Conservation (phyloP, 129 eudicot genomes). For the Deinandra increscens region DNA sequence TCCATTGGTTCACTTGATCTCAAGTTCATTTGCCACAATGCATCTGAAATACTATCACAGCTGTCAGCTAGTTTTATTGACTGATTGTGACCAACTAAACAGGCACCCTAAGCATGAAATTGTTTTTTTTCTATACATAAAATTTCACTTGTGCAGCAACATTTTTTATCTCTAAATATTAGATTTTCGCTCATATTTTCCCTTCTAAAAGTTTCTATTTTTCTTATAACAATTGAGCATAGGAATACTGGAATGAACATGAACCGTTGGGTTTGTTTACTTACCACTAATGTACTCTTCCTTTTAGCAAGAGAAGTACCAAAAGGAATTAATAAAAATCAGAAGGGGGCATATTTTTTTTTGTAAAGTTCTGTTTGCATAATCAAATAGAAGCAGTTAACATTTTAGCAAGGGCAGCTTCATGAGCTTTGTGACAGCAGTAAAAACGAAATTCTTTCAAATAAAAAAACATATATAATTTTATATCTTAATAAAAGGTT, state of each 20-base stretch:
- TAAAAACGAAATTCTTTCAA: not conserved
- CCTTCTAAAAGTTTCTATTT: not conserved
- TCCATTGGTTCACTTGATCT: slow-evolving; percentile 84
- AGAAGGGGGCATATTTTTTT: not conserved
- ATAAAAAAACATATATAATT: not conserved
- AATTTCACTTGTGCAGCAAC: not conserved
- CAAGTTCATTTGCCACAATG: slow-evolving; percentile 76
- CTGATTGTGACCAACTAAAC: slow-evolving; percentile 8
- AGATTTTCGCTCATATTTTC: not conserved
- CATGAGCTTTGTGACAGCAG: slow-evolving; percentile 9
- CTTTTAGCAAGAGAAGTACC: slow-evolving; percentile 13
- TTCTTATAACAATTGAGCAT: not conserved
- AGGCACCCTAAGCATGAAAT: not conserved
- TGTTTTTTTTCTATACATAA: not conserved
- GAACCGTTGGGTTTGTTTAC: not conserved
- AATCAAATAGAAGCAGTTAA: not conserved
- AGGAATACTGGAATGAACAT: not conserved
- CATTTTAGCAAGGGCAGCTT: slow-evolving; percentile 4
- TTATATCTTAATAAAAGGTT: not conserved
- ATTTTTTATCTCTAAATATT: not conserved
- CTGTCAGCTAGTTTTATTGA: slow-evolving; percentile 20
- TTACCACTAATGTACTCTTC: slow-evolving; percentile 8
- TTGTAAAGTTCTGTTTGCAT: not conserved
- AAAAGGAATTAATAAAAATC: slow-evolving; percentile 1
- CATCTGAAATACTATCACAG: slow-evolving; percentile 51